Evolutionary conservation across 495 filamentous ascomycete species (phyloP), one percentile per base, ranked within the genome.

Genomic region (Penicillium ochrochloron): DNA sequence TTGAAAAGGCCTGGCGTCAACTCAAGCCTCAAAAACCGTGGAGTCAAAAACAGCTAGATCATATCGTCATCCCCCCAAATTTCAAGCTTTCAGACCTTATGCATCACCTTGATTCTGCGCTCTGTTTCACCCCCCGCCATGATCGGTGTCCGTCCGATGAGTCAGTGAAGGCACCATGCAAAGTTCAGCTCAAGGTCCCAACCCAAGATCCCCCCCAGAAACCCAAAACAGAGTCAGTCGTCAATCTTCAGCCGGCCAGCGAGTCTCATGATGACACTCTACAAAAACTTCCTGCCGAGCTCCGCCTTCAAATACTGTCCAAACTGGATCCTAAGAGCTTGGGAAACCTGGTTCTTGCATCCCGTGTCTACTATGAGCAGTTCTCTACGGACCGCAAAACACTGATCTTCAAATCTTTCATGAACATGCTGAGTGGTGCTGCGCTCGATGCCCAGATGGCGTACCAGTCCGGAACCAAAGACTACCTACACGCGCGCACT

Each of bases 291-390:
- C 35, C 35, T 10, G 8, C 35, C 0, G 35, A 37, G 35, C 35
- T 37, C 12, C 35, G 35, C 35, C 35, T 37, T 14, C 35, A 37
- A 10, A 11, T 74, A 19, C 56, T 67, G 6, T 62, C 41, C n/a
- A 58, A 55, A 1, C 19, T 63, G 21, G 42, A 68, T 17, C 11
- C 70, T 11, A 48, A 68, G 23, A 64, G 61, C 1, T 62, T 75
- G 15, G 25, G 25, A 6, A 60, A 70, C 23, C 41, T 76, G 11
- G 60, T 72, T 35, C 66, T 44, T 25, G 69, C 71, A 15, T 75
- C 69, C 10, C 74, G 68, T 21, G 61, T 69, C 27, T 76, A 71
- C 56, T 58, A 73, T 44, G 57, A 73, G 48, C 73, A 75, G 48
- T 75, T 74, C 46, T 27, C 63, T 12, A 59, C 68, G 15, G 60